phyloP scores from a whole-genome alignment of 352 stramenopile species.

The Phytophthora colocasiae region DNA sequence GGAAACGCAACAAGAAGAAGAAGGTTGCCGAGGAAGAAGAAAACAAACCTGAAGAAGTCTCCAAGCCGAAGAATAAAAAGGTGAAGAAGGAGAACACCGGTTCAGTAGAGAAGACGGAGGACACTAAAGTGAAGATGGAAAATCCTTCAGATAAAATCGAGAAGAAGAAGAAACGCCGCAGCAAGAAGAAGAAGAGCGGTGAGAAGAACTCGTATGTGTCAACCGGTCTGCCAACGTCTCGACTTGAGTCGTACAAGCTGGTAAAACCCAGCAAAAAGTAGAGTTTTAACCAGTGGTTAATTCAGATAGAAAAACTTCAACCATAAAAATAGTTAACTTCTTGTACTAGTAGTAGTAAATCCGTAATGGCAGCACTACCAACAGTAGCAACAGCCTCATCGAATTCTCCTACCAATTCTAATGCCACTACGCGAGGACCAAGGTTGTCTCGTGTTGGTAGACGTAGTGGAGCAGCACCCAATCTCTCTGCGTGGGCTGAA shows the following conservation, averaged over 20 bases:
- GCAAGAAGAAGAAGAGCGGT: slow-evolving; percentile 66
- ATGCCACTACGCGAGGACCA: slow-evolving; percentile 11
- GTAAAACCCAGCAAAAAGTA: slow-evolving; percentile 73
- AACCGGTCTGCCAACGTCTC: slow-evolving; percentile 74
- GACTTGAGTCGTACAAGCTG: slow-evolving; percentile 86
- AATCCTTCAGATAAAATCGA: slow-evolving; percentile 15
- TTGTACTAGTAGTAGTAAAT: too few species aligned
- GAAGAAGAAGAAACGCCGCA: slow-evolving; percentile 67
- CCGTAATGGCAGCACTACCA: slow-evolving; percentile 25
- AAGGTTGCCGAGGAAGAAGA: slow-evolving; percentile 29
- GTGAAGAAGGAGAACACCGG: slow-evolving; percentile 19
- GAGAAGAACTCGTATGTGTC: slow-evolving; percentile 53
- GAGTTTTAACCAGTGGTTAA: slow-evolving; percentile 14
- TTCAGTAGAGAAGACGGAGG: slow-evolving; percentile 16
- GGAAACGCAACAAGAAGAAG: slow-evolving; percentile 78
- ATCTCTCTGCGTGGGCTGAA: slow-evolving; percentile 4
- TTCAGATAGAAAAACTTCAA: slow-evolving; percentile 4
- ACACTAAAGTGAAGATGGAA: slow-evolving; percentile 18
- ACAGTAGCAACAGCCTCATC: slow-evolving; percentile 12
- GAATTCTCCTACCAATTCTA: background rate
- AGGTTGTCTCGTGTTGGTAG: slow-evolving; percentile 23
- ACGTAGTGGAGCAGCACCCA: slow-evolving; percentile 9
- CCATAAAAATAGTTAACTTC: too few species aligned
- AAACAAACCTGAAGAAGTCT: slow-evolving; percentile 24
- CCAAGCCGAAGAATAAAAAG: slow-evolving; percentile 55